phyloP scores from a whole-genome alignment of 1,284 basidiomycete genomes.

The Cryptococcus depauperatus region DNA sequence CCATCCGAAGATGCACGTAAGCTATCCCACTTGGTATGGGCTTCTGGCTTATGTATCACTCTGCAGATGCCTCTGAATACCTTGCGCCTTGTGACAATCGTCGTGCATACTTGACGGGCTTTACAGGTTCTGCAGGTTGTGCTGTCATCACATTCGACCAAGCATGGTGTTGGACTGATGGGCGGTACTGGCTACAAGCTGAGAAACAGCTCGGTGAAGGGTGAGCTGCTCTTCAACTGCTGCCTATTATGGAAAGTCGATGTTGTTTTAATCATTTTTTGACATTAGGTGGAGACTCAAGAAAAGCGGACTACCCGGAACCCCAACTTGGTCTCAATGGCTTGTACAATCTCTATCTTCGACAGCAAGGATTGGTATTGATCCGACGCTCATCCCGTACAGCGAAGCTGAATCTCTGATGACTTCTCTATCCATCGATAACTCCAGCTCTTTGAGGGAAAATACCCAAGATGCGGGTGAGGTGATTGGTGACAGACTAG shows the following conservation, averaged over 20 bases:
- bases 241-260: not conserved
- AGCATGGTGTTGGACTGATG: conserved; percentile 66
- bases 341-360: conserved; percentile 54
- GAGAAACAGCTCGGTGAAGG: conserved; percentile 75
- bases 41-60: not conserved
- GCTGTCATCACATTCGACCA: conserved; percentile 67
- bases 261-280: not conserved
- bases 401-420: conserved; percentile 50
- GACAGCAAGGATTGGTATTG: conserved; percentile 58
- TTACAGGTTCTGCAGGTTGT: conserved; percentile 84
- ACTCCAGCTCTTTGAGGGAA: too few relatives aligned
- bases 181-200: conserved; percentile 89
- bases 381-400: conserved; percentile 61
- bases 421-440: conserved; percentile 24
- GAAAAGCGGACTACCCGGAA: conserved; percentile 77
- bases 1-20: conserved; percentile 82
- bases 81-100: conserved; percentile 73
- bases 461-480: conserved; percentile 16
- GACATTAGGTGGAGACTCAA: conserved; percentile 83
- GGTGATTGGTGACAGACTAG: conserved; percentile 51
- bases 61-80: conserved; percentile 80
- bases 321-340: conserved; percentile 86
- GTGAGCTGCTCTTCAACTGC: conserved; percentile 25
- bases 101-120: conserved; percentile 80
- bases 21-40: too few relatives aligned